Base-by-base conservation (phyloP, 257 asterid genomes). In the Solanum commersonii region DNA sequence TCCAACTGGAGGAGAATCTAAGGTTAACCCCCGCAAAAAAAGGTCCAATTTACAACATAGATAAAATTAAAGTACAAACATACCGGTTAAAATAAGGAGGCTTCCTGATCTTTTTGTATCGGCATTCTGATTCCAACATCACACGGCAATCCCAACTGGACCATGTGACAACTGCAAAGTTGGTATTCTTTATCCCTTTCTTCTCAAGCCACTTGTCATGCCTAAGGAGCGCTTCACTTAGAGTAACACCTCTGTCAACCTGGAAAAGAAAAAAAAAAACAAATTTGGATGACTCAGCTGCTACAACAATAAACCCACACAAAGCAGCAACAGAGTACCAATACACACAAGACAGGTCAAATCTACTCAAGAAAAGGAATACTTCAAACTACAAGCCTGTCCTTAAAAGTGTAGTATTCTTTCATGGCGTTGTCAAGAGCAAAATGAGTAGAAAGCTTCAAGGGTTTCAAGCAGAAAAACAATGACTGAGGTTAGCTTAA, bases 71-170 rank as follows among this genome's bases (percentile, higher is more conserved):
- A 87, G 37, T 31, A 52, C 52, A 79, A 63, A 65, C 85, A 34
- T 93, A 95, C 98, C 93, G 91, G 91, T 95, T 94, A 94, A 96
- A 96, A 89, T 96, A 96, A 20, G 95, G 94, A 82, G 99, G 99
- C 91, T 96, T 96, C 38, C 92, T 91, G 44, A 96, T 93, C 87
- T 93, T 94, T 89, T 96, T 95, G 93, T 87, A 94, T 77, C 96
- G 93, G 87, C 99, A 96, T 85, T 96, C 99, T 10, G 98, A 96
- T 88, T 96, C 99, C 96, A 96, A 91, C 98, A 96, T 95, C 92
- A 94, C 98, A 87, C 91, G 93, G 91, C 99, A 96, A 90, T 96
- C 99, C 99, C 99, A 95, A 92, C 94, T 89, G 78, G 98, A 94
- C 99, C 99, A 96, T 31, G 99, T 96, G 68, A 96, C 99, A 63